These are phyloP conservation scores for Karstenula rhodostoma DNA, from an alignment of 2,329 filamentous ascomycete species.

Conservation along the genomic window DNA sequence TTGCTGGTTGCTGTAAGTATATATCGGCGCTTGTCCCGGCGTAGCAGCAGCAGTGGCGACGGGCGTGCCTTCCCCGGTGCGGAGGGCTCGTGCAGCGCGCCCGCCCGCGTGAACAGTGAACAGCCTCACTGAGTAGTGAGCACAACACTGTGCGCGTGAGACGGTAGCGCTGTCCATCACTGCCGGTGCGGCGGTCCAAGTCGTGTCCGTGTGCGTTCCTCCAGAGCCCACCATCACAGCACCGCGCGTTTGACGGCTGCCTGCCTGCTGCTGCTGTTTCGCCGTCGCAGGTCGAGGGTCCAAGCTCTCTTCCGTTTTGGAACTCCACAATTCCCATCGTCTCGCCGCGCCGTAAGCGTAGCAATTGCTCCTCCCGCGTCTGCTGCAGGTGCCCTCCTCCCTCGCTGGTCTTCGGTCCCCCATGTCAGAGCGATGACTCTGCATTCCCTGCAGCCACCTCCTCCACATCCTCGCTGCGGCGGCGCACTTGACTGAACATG, in stretches of 20 bases:
- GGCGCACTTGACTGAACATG: conserved; percentile 44
- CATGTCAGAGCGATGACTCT: conserved; percentile 12
- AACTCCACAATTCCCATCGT: conserved; percentile 11
- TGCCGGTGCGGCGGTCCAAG: not conserved
- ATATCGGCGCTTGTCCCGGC: too few relatives aligned
- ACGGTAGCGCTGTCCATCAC: not conserved
- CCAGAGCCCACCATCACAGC: conserved; percentile 6
- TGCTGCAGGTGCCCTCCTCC: not conserved
- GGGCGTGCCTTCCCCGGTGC: conserved; percentile 22
- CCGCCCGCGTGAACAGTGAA: conserved; percentile 24
- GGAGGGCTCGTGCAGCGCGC: conserved; percentile 15
- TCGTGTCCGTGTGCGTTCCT: conserved; percentile 20
- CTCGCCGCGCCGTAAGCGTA: conserved; percentile 11
- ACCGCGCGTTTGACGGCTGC: conserved; percentile 21
- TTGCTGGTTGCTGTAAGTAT: too few relatives aligned
- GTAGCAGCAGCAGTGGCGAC: not conserved
- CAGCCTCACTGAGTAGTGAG: conserved; percentile 23
- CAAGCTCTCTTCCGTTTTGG: conserved; percentile 27
- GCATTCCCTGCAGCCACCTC: conserved; percentile 10
- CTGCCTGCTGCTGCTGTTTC: conserved; percentile 21
- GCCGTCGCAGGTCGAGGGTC: conserved; percentile 27
- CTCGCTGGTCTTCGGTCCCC: not conserved
- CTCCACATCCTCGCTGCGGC: conserved; percentile 27
- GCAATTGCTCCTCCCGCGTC: not conserved
- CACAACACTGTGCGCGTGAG: conserved; percentile 32